Evolutionary conservation across 192 early-diverging fungal species (phyloP).

Genomic region (Jimgerdemannia lactiflua): DNA sequence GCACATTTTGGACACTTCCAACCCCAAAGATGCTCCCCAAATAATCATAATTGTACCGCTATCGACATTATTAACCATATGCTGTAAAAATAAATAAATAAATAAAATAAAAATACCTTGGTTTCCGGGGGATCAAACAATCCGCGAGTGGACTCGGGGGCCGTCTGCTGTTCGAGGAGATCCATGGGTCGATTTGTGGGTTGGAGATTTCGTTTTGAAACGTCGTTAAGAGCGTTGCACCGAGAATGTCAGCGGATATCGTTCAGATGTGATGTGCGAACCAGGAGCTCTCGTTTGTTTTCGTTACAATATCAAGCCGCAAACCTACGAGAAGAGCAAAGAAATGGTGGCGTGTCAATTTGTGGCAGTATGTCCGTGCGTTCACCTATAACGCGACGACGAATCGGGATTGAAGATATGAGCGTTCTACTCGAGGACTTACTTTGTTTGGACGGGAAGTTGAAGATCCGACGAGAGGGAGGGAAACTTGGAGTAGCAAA

Average conservation of each 20-base stretch:
- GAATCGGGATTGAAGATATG: too few relatives aligned
- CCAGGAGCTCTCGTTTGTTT: not conserved
- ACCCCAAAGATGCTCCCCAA: too few relatives aligned
- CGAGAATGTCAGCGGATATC: not conserved
- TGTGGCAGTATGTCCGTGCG: not conserved
- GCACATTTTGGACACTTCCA: too few relatives aligned
- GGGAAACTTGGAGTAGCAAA: not conserved
- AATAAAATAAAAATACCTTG: not conserved
- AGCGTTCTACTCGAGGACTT: too few relatives aligned
- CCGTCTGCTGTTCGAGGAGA: slow-evolving; percentile 19
- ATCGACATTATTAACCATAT: not conserved
- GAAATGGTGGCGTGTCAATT: not conserved
- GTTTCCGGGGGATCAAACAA: slow-evolving; percentile 29
- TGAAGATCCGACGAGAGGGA: not conserved
- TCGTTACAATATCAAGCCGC: not conserved
- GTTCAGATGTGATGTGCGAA: not conserved
- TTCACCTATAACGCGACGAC: not conserved
- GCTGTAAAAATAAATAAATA: not conserved
- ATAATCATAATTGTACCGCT: too few relatives aligned
- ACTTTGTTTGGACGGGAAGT: too few relatives aligned
- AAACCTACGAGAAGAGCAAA: not conserved
- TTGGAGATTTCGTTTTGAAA: not conserved
- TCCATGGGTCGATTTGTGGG: not conserved
- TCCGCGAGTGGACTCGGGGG: slow-evolving; percentile 37
- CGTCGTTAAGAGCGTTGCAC: not conserved